These are phyloP conservation scores for Starmerella tilneyi DNA, from an alignment of 805 yeast genomes.

Conservation along the genomic window DNA sequence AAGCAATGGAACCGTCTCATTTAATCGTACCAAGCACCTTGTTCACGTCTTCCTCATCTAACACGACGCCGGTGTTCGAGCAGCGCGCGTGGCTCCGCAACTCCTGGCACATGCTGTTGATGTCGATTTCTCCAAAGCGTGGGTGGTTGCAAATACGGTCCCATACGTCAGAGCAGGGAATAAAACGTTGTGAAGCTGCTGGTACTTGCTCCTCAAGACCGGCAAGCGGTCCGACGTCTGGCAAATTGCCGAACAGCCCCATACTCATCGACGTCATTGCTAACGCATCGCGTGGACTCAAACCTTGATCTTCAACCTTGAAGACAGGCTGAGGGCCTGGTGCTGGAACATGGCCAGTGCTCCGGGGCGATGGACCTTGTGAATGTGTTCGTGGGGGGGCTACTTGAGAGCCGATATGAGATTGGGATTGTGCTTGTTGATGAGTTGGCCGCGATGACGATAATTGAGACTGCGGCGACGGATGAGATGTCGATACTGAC, in stretches of 20 bases:
- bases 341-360: background rate
- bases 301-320: constrained; percentile 1
- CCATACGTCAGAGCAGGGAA: constrained; percentile 90
- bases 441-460: background rate
- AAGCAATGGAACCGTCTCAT: constrained; percentile 3
- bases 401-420: too few relatives aligned
- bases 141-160: constrained; percentile 93
- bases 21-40: constrained; percentile 32
- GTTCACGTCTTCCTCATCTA: constrained; percentile 71
- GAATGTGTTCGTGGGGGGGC: too few relatives aligned
- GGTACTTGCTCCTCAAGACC: constrained; percentile 29
- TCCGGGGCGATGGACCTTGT: background rate
- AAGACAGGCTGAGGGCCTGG: background rate
- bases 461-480: background rate
- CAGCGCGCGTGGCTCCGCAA: constrained; percentile 89
- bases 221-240: constrained; percentile 1
- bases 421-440: background rate
- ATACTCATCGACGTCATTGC: background rate
- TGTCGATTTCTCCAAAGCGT: constrained; percentile 81
- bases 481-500: too few relatives aligned
- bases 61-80: constrained; percentile 83
- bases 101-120: constrained; percentile 86
- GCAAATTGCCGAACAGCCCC: background rate
- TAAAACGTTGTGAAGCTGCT: constrained; percentile 27
- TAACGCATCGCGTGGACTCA: too few relatives aligned